Evolutionary conservation across 805 yeast species (phyloP).

Genomic region (Kodamaea kaohsiungensis): DNA sequence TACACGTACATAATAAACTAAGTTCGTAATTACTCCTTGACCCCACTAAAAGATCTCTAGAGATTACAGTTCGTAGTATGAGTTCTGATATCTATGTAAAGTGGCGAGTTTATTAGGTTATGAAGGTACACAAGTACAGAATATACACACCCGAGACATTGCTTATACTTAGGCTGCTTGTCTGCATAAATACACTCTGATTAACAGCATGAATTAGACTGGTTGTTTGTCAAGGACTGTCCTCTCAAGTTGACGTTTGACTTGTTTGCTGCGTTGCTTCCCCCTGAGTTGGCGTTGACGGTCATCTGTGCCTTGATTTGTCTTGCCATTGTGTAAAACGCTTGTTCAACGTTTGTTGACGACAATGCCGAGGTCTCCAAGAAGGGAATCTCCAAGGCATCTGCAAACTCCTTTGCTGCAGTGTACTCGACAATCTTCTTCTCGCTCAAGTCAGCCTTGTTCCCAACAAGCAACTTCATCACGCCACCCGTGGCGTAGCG

Average conservation of each 20-base stretch:
- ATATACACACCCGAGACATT: background rate
- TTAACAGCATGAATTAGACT: constrained; percentile 42
- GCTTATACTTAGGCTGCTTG: background rate
- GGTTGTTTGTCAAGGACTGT: constrained; percentile 50
- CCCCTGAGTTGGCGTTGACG: constrained; percentile 48
- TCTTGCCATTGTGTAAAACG: constrained; percentile 97
- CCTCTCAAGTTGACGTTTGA: constrained; percentile 74
- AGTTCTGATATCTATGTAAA: background rate
- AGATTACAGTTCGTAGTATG: no score
- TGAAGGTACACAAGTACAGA: background rate
- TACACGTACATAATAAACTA: no score
- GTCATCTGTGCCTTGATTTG: constrained; percentile 97
- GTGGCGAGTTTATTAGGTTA: background rate
- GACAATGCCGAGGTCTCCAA: constrained; percentile 95
- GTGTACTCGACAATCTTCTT: constrained; percentile 95
- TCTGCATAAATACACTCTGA: background rate
- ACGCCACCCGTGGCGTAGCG: constrained; percentile 98
- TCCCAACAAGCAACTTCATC: constrained; percentile 92
- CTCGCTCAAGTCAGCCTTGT: constrained; percentile 91
- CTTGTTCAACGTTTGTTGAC: constrained; percentile 97
- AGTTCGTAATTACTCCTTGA: background rate
- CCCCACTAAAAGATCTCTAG: background rate
- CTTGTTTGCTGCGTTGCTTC: constrained; percentile 39
- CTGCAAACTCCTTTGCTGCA: constrained; percentile 97
- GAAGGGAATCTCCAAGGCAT: constrained; percentile 89